Conservation (phyloP, 1,284 basidiomycete species). For the Fomitiporia mediterranea region DNA sequence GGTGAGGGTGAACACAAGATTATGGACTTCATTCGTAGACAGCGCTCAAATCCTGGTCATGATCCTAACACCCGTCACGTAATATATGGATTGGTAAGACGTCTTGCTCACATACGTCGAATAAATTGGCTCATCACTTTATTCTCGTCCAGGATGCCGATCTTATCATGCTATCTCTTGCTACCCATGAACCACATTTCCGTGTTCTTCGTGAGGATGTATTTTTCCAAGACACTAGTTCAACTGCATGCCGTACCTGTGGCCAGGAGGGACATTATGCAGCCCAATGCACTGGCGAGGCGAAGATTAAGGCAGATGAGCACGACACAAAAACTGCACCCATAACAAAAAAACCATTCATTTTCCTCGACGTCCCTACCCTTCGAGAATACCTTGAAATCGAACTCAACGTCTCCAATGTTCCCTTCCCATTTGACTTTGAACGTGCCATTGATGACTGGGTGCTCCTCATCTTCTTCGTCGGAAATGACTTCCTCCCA, state of each 20-base stretch:
- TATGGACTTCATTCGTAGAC: slow-evolving; percentile 96
- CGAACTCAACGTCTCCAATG: slow-evolving; percentile 80
- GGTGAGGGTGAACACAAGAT: slow-evolving; percentile 99
- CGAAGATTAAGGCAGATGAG: slow-evolving; percentile 48
- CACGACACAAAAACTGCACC: slow-evolving; percentile 57
- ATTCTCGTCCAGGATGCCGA: slow-evolving; percentile 80
- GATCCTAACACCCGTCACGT: slow-evolving; percentile 96
- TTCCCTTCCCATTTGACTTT: slow-evolving; percentile 87
- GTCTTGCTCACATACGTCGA: too few species aligned
- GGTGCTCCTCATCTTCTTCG: slow-evolving; percentile 99
- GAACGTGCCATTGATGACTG: slow-evolving; percentile 99
- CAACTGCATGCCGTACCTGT: slow-evolving; percentile 83
- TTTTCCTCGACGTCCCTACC: slow-evolving; percentile 95
- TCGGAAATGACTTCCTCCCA: slow-evolving; percentile 99
- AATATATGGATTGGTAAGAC: slow-evolving; percentile 88
- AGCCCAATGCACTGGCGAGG: slow-evolving; percentile 79
- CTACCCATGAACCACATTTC: slow-evolving; percentile 98
- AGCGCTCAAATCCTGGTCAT: slow-evolving; percentile 82
- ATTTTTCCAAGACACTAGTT: slow-evolving; percentile 79
- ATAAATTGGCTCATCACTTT: neutral
- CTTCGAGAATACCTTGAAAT: slow-evolving; percentile 97
- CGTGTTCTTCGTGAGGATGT: slow-evolving; percentile 98
- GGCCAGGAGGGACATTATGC: slow-evolving; percentile 94
- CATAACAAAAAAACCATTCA: slow-evolving; percentile 93
- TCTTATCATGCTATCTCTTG: slow-evolving; percentile 97